These are phyloP conservation scores for Heteromeles arbutifolia DNA, from an alignment of 306 rosid species.

Conservation along the genomic window DNA sequence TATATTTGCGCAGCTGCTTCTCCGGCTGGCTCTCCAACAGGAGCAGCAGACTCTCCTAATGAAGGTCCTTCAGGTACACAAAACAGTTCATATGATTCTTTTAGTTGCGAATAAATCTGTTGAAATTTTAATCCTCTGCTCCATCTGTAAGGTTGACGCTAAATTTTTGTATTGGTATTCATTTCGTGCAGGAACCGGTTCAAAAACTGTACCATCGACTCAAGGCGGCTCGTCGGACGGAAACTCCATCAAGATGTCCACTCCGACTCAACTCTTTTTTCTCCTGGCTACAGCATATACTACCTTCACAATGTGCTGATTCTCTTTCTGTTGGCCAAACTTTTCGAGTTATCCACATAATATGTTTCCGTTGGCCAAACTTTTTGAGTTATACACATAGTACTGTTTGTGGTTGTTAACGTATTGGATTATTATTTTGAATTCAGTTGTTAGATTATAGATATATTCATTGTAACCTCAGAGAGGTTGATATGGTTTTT, in stretches of 20 bases:
- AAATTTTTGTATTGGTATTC: background rate
- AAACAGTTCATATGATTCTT: background rate
- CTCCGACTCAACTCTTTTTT: slow-evolving; percentile 37
- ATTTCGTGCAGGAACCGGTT: slow-evolving; percentile 43
- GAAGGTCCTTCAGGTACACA: slow-evolving; percentile 52
- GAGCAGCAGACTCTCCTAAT: slow-evolving; percentile 45
- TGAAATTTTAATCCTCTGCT: background rate
- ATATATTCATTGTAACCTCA: background rate
- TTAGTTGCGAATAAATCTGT: background rate
- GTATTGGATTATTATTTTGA: background rate
- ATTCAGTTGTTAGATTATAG: background rate
- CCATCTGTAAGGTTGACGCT: background rate
- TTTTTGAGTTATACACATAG: background rate
- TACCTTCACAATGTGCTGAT: slow-evolving; percentile 27
- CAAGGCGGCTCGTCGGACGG: slow-evolving; percentile 41
- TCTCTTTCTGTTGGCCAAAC: background rate
- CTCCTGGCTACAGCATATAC: slow-evolving; percentile 46
- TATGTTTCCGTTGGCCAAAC: background rate
- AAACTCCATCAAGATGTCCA: slow-evolving; percentile 36
- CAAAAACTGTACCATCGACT: slow-evolving; percentile 47
- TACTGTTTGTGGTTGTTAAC: background rate
- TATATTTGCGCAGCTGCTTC: slow-evolving; percentile 34
- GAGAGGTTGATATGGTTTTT: background rate
- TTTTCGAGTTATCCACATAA: background rate
- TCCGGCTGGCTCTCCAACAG: slow-evolving; percentile 60